A percentile compares a stretch with the other conserved stretches of the same genome.
Evolutionary conservation across 805 yeast species (phyloP).

Genomic region (Ogataea saltuana): DNA sequence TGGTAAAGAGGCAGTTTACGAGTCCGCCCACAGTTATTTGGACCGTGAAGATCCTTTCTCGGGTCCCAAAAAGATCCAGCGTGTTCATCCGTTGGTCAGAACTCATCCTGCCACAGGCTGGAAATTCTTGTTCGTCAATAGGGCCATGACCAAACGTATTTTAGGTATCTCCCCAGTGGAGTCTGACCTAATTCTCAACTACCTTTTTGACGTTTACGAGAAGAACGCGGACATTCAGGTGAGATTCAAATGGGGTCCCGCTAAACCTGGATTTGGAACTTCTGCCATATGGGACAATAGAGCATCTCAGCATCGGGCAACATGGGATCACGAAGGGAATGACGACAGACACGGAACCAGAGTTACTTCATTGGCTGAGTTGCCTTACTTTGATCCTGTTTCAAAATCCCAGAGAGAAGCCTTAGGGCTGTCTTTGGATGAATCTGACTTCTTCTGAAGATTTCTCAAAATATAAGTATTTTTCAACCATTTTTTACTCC

Average conservation of each 20-base stretch:
- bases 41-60: conserved; percentile 43
- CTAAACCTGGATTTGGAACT: conserved; percentile 39
- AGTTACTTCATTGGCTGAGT: conserved; percentile 51
- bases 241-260: conserved; percentile 47
- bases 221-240: conserved; percentile 54
- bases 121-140: conserved; percentile 55
- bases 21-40: conserved; percentile 40
- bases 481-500: no score
- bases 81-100: conserved; percentile 60
- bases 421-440: conserved; percentile 38
- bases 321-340: conserved; percentile 41
- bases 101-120: conserved; percentile 67
- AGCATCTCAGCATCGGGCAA: conserved; percentile 44
- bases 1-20: conserved; percentile 47
- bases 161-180: conserved; percentile 53
- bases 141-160: conserved; percentile 49
- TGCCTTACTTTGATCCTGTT: conserved; percentile 48
- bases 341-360: conserved; percentile 52
- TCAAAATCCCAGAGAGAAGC: conserved; percentile 54
- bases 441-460: conserved; percentile 4
- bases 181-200: conserved; percentile 45
- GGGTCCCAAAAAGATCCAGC: conserved; percentile 46
- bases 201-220: conserved; percentile 46
- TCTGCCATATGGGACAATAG: conserved; percentile 53
- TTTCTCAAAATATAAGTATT: no score